Percentiles rank a stretch among this genome's conserved stretches.
These are phyloP conservation scores for Pythium graminicola DNA, from an alignment of 352 stramenopile species.

Conservation along the genomic window DNA sequence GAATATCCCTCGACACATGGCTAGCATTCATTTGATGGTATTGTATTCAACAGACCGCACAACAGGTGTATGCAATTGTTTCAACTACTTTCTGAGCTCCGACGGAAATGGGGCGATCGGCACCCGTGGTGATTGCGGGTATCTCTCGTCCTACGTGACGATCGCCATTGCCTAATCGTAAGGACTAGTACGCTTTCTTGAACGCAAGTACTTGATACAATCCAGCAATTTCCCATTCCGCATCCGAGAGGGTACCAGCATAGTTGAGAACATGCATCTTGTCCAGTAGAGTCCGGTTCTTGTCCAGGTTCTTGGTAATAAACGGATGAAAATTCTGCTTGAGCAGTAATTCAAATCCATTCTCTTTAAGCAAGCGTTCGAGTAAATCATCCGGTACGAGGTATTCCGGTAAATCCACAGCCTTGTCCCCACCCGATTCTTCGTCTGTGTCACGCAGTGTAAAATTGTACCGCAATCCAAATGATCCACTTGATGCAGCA, in stretches of 20 bases:
- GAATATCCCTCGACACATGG: not conserved
- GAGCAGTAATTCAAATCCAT: conserved; percentile 71
- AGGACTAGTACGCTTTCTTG: conserved; percentile 72
- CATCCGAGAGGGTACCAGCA: conserved; percentile 71
- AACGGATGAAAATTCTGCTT: conserved; percentile 86
- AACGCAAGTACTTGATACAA: conserved; percentile 84
- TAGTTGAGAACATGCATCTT: conserved; percentile 89
- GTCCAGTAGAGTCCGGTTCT: conserved; percentile 60
- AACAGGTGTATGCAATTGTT: conserved; percentile 78
- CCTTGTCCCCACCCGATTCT: conserved; percentile 51
- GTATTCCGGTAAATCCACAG: conserved; percentile 88
- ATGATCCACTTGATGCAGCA: conserved; percentile 37
- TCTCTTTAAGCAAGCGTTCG: conserved; percentile 46
- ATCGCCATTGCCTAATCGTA: conserved; percentile 19
- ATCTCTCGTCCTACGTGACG: conserved; percentile 51
- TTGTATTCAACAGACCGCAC: conserved; percentile 36
- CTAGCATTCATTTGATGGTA: not conserved
- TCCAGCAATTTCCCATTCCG: conserved; percentile 81
- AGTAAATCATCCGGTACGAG: conserved; percentile 84
- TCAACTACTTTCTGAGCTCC: conserved; percentile 77
- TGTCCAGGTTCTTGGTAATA: conserved; percentile 65
- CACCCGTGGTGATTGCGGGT: conserved; percentile 89
- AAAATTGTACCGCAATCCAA: conserved; percentile 89
- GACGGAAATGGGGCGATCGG: conserved; percentile 75
- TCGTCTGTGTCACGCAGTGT: conserved; percentile 77